phyloP scores from a whole-genome alignment of 768 basidiomycete genomes.

The Leucocoprinus birnbaumii region DNA sequence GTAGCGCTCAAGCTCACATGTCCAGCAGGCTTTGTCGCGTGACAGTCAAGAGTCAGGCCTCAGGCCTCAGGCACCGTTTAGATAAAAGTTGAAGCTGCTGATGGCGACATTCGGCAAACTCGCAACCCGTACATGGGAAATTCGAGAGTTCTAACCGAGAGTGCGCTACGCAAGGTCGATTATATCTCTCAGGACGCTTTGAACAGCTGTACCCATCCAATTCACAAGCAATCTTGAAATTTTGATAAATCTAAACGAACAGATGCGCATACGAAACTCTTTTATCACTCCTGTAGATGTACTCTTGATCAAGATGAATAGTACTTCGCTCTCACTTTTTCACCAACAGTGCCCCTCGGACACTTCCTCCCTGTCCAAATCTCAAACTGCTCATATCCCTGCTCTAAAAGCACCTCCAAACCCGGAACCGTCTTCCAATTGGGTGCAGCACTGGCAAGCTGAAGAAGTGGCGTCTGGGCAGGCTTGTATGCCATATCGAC shows the following conservation, averaged over 20 bases:
- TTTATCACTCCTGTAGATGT: not conserved
- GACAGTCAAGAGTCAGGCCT: too few relatives aligned
- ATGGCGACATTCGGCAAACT: too few relatives aligned
- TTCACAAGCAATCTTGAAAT: too few relatives aligned
- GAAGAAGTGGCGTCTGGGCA: conserved; percentile 75
- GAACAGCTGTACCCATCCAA: too few relatives aligned
- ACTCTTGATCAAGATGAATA: conserved; percentile 6
- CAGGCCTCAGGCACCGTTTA: too few relatives aligned
- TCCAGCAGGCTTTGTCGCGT: too few relatives aligned
- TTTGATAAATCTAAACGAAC: not conserved
- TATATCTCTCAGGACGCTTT: too few relatives aligned
- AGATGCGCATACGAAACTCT: not conserved
- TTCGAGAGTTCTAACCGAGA: too few relatives aligned
- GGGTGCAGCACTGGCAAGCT: conserved; percentile 48
- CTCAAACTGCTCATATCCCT: conserved; percentile 84
- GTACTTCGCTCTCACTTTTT: conserved; percentile 48
- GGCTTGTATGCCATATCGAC: conserved; percentile 97
- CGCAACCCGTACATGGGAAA: too few relatives aligned
- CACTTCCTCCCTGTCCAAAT: conserved; percentile 73
- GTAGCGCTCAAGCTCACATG: too few relatives aligned
- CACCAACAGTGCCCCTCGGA: conserved; percentile 41
- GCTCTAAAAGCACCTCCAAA: conserved; percentile 82
- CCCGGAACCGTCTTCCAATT: conserved; percentile 78
- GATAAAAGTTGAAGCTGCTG: too few relatives aligned
- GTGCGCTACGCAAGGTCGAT: too few relatives aligned